These are phyloP conservation scores for Trametes versicolor DNA, from an alignment of 1,284 basidiomycete species.

Conservation along the genomic window DNA sequence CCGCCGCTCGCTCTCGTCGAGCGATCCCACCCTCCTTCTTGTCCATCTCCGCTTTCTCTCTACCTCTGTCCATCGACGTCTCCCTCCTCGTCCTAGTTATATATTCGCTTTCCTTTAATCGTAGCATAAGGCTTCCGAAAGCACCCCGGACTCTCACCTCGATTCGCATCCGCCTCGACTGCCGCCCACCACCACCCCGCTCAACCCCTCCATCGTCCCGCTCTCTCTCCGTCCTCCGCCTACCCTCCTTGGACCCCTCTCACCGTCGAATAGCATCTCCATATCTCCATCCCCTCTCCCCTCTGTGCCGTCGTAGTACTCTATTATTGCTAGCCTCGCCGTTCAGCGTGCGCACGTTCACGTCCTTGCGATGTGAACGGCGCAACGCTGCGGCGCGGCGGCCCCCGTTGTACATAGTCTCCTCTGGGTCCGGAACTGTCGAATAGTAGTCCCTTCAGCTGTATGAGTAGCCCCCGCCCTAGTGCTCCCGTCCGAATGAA, in stretches of 20 bases:
- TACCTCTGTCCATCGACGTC: slow-evolving; percentile 6
- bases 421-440: slow-evolving; percentile 24
- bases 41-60: slow-evolving; percentile 10
- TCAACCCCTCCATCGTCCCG: slow-evolving; percentile 12
- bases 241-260: not conserved
- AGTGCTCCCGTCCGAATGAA: slow-evolving; percentile 3
- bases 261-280: not conserved
- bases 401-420: slow-evolving; percentile 23
- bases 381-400: not conserved
- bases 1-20: not conserved
- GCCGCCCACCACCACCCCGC: slow-evolving; percentile 12
- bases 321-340: slow-evolving; percentile 4
- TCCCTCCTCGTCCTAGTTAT: slow-evolving; percentile 19
- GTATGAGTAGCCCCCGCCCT: slow-evolving; percentile 14
- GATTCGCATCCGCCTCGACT: not conserved
- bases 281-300: not conserved
- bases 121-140: slow-evolving; percentile 23
- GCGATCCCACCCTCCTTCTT: slow-evolving; percentile 12
- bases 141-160: slow-evolving; percentile 14
- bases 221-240: not conserved
- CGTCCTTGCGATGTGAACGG: not conserved
- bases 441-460: slow-evolving; percentile 20
- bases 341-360: not conserved
- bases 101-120: slow-evolving; percentile 16
- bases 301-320: slow-evolving; percentile 11